Percentiles rank a stretch among this genome's conserved stretches.
Conservation (phyloP, 176 grass and related monocot species). For the Dendrocalamus sinicus region DNA sequence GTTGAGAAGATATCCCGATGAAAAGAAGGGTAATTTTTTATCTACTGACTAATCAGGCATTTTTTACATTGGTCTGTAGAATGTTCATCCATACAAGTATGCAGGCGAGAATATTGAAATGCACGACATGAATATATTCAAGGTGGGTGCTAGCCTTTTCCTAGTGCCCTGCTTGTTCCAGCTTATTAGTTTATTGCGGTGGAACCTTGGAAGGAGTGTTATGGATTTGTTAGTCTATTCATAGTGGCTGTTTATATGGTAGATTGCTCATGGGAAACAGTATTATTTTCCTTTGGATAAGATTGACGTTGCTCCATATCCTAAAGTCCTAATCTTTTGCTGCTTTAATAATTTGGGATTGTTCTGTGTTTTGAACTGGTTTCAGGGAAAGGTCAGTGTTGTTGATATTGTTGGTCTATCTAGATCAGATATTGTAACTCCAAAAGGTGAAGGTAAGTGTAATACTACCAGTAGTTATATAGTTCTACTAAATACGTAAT, state of each 20-base stretch:
- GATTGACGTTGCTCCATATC: not conserved
- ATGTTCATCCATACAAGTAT: slow-evolving; percentile 86
- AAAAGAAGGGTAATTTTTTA: not conserved
- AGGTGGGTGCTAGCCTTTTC: slow-evolving; percentile 58
- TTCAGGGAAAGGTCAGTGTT: slow-evolving; percentile 76
- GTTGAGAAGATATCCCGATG: not conserved
- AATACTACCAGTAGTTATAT: not conserved
- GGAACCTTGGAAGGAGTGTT: not conserved
- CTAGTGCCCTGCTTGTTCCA: slow-evolving; percentile 8
- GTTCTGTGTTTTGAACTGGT: slow-evolving; percentile 30
- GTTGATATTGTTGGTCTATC: slow-evolving; percentile 71
- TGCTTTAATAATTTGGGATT: not conserved
- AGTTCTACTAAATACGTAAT: not conserved
- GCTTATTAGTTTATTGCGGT: not conserved
- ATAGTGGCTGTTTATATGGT: not conserved
- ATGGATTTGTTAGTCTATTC: not conserved
- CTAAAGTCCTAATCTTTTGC: not conserved
- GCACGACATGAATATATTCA: slow-evolving; percentile 75
- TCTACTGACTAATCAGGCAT: slow-evolving; percentile 1
- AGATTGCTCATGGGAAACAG: not conserved
- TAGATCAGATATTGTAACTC: slow-evolving; percentile 54
- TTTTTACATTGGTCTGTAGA: slow-evolving; percentile 45
- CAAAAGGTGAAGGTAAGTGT: slow-evolving; percentile 72
- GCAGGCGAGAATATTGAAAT: slow-evolving; percentile 87
- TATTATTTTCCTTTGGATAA: not conserved